Evolutionary conservation across 148 eudicot species (phyloP).

Genomic region (Heliosperma pusillum): DNA sequence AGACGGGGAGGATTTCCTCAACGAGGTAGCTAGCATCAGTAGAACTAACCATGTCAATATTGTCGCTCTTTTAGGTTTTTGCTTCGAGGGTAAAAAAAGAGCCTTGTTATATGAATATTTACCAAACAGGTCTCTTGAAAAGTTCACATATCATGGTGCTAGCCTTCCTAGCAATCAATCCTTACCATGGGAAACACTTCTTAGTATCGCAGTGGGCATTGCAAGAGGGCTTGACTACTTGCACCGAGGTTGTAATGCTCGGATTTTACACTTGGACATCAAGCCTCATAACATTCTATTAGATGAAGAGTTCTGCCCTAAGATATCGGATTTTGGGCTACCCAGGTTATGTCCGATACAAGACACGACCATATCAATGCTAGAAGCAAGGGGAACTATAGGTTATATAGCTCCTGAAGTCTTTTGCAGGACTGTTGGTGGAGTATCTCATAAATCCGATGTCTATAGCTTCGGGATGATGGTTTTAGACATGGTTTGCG

Average conservation of each 20-base stretch:
- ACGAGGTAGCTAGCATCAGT: conserved; percentile 23
- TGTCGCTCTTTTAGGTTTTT: conserved; percentile 1
- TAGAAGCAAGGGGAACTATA: conserved; percentile 5
- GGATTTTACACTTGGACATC: conserved; percentile 5
- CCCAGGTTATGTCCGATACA: not conserved
- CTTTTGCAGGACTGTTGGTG: not conserved
- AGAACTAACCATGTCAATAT: conserved; percentile 21
- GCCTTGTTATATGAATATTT: not conserved
- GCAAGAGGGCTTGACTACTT: conserved; percentile 6
- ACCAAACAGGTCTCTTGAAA: conserved; percentile 25
- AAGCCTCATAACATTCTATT: conserved; percentile 2
- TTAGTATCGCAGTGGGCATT: conserved; percentile 1
- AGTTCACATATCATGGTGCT: not conserved
- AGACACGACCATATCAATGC: conserved; percentile 5
- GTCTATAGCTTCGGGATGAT: conserved; percentile 11
- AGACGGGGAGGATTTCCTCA: conserved; percentile 25
- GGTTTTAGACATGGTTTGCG: conserved; percentile 11
- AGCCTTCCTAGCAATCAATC: not conserved
- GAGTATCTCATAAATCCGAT: conserved; percentile 11
- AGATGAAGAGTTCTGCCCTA: conserved; percentile 7
- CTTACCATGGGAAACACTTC: not conserved
- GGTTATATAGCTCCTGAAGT: conserved; percentile 14
- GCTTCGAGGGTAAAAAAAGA: conserved; percentile 3
- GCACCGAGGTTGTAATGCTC: conserved; percentile 9
- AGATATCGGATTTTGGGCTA: conserved; percentile 10